Base-by-base conservation (phyloP, 2,329 filamentous ascomycete genomes). In the Hypocrella siamensis region DNA sequence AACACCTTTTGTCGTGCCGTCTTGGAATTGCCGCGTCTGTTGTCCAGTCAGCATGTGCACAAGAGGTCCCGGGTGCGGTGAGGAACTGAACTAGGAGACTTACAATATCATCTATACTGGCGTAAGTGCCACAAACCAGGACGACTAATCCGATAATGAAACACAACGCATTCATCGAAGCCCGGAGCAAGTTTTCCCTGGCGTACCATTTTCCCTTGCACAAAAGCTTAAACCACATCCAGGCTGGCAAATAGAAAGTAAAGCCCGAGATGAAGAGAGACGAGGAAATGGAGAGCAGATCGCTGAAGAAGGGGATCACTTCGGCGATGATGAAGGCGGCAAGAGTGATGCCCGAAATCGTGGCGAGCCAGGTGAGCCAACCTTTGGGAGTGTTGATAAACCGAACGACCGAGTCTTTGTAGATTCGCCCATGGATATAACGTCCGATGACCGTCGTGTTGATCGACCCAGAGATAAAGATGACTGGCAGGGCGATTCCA, bases 391-490 rank as follows among this genome's bases (percentile, higher is more conserved):
- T 65, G 51, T 65, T 65, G 51, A 65, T 55, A 46, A 52, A 64
- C 33, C 56, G 56, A 34, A 52, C 52, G 35, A 63, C 44, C 3
- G 53, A 58, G 44, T 60, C 42, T 41, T 53, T 53, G 45, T 52
- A 65, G n/a, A 57, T 36, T 22, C 61, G 57, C 5, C 53, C 58
- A 43, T 63, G 60, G 37, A 65, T 47, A 37, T 64, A 65, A 15
- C 61, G 58, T 4, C 48, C 53, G 19, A 59, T 52, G 9, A 63
- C 59, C 2, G 57, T 61, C 22, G 58, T 62, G 53, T 80, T 76
- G 49, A 83, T 77, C 14, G 79, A 75, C 31, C 78, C 79, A 0
- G 78, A 77, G 38, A 84, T 74, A 43, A 82, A 65, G 47, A 84
- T 83, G 33, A 78, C 81, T 11, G 78, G 78, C 4, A 79, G 58